These are phyloP conservation scores for Psidium friedrichsthalianum DNA, from an alignment of 345 rosid genomes.

Conservation along the genomic window DNA sequence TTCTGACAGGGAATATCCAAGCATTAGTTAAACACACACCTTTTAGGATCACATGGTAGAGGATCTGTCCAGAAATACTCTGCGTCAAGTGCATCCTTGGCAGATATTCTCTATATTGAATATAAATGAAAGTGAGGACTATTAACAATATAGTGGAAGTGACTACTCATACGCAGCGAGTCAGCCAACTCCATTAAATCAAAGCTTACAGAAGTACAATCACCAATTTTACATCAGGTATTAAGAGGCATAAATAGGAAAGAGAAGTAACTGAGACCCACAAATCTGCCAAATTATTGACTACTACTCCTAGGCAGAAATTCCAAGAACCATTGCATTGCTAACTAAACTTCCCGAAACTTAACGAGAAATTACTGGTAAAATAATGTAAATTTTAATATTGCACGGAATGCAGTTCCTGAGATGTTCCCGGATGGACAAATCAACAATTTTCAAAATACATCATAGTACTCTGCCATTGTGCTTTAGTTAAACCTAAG, in stretches of 20 bases:
- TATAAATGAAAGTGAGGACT: not conserved
- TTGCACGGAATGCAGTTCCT: not conserved
- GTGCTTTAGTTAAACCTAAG: not conserved
- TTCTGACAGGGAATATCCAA: not conserved
- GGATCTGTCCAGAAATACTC: slow-evolving; percentile 41
- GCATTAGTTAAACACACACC: slow-evolving; percentile 4
- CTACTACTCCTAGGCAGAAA: not conserved
- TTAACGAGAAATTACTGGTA: not conserved
- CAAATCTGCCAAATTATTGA: not conserved
- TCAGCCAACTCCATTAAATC: not conserved
- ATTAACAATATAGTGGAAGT: not conserved
- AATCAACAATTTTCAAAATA: not conserved
- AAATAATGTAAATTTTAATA: not conserved
- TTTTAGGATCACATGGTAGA: slow-evolving; percentile 32
- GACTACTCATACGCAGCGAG: not conserved
- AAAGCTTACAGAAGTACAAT: not conserved
- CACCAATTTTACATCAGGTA: not conserved
- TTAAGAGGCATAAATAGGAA: not conserved
- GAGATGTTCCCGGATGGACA: not conserved
- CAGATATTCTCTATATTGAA: slow-evolving; percentile 25
- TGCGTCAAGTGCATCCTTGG: slow-evolving; percentile 36
- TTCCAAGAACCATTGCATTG: not conserved
- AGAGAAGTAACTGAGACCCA: not conserved
- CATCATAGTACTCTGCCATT: not conserved
- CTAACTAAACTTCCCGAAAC: not conserved